A percentile compares a stretch with the other conserved stretches of the same genome.
Evolutionary conservation across 305 asterid genomes (phyloP).

Genomic region (Solanum hybrid): DNA sequence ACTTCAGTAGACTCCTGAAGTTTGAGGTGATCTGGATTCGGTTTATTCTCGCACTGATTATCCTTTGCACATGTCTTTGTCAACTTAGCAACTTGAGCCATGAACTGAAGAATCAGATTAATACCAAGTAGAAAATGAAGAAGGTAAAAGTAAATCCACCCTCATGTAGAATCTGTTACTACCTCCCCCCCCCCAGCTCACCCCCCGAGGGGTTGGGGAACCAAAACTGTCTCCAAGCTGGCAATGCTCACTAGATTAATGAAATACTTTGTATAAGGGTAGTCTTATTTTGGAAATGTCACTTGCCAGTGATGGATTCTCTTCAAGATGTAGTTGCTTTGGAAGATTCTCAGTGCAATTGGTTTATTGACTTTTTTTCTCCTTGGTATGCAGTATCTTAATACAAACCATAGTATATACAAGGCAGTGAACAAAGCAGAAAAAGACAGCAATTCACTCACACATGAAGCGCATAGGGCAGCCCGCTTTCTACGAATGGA

Average conservation of each 20-base stretch:
- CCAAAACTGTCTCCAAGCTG: background rate
- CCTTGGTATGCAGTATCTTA: constrained; percentile 55
- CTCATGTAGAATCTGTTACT: background rate
- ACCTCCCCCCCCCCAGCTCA: background rate
- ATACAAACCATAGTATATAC: constrained; percentile 67
- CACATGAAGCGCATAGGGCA: constrained; percentile 73
- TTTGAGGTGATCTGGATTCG: background rate
- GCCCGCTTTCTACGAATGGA: constrained; percentile 65
- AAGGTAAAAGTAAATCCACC: background rate
- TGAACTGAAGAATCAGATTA: background rate
- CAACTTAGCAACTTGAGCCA: background rate
- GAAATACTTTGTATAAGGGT: background rate
- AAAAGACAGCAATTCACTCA: constrained; percentile 53
- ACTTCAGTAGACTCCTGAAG: background rate
- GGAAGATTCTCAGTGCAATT: background rate
- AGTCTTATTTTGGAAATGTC: background rate
- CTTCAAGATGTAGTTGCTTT: background rate
- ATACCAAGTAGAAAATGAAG: background rate
- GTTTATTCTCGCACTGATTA: background rate
- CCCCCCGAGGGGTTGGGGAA: background rate
- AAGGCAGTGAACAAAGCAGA: constrained; percentile 75
- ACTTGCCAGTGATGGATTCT: background rate
- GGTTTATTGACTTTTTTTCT: background rate
- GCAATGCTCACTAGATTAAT: background rate
- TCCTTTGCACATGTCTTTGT: background rate